Evolutionary conservation across 768 basidiomycete species (phyloP).

Genomic region (Heimioporus sp.): DNA sequence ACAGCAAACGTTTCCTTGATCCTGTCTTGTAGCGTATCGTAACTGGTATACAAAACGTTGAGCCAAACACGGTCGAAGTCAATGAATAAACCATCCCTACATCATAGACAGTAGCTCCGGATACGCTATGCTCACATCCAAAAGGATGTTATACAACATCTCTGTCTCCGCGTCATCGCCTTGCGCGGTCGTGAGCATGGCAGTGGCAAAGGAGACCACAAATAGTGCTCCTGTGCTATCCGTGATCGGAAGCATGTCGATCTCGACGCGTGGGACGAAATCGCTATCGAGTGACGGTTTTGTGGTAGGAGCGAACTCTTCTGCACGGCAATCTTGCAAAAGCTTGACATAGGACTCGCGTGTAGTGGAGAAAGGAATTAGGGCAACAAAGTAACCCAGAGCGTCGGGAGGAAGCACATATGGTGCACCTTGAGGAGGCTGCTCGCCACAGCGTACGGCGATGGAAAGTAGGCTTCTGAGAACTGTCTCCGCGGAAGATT

Average conservation of each 20-base stretch:
- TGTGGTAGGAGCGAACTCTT: constrained; percentile 40
- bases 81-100: constrained; percentile 45
- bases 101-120: constrained; percentile 72
- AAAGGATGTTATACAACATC: constrained; percentile 73
- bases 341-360: constrained; percentile 55
- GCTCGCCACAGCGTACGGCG: constrained; percentile 46
- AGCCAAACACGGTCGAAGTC: constrained; percentile 1
- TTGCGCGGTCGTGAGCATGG: constrained; percentile 72
- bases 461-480: constrained; percentile 63
- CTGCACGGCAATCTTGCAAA: constrained; percentile 60
- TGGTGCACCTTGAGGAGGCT: constrained; percentile 37
- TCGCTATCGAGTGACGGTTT: constrained; percentile 40
- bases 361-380: constrained; percentile 67
- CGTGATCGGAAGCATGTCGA: constrained; percentile 56
- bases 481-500: constrained; percentile 56
- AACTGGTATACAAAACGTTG: constrained; percentile 41
- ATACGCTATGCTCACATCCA: constrained; percentile 62
- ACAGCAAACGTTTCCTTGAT: constrained; percentile 71
- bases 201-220: constrained; percentile 68
- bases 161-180: constrained; percentile 81
- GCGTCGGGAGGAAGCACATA: constrained; percentile 55
- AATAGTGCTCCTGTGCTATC: constrained; percentile 70
- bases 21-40: constrained; percentile 72
- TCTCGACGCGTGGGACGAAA: constrained; percentile 51
- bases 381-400: constrained; percentile 76